These are phyloP conservation scores for Cyclostephanos tholiformis DNA, from an alignment of 108 stramenopile species.

Conservation along the genomic window DNA sequence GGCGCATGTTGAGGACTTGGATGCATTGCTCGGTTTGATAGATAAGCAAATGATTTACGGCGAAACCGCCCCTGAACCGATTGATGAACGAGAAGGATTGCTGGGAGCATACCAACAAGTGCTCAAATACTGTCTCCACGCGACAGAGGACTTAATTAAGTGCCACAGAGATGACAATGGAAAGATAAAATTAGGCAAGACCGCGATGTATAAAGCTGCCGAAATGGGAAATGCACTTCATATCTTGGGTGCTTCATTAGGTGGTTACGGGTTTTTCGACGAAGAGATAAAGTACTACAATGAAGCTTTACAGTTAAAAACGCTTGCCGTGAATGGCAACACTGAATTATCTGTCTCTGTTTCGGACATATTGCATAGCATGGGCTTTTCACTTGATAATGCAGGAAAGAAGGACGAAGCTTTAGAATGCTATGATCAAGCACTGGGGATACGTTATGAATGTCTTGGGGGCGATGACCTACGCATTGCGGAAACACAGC, in stretches of 20 bases:
- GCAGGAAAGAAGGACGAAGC: slow-evolving; percentile 44
- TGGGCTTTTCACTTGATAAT: slow-evolving; percentile 57
- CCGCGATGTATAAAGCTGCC: slow-evolving; percentile 31
- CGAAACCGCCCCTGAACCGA: slow-evolving; percentile 21
- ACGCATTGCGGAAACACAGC: slow-evolving; percentile 52
- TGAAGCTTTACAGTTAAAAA: slow-evolving; percentile 48
- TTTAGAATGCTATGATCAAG: slow-evolving; percentile 47
- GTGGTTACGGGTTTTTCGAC: slow-evolving; percentile 51
- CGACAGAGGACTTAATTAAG: slow-evolving; percentile 31
- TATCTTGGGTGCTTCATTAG: slow-evolving; percentile 53
- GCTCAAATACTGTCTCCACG: slow-evolving; percentile 42
- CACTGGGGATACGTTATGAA: slow-evolving; percentile 31
- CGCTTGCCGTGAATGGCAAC: slow-evolving; percentile 26
- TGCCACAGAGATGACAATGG: slow-evolving; percentile 26
- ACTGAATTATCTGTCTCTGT: slow-evolving; percentile 29
- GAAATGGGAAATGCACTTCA: slow-evolving; percentile 54
- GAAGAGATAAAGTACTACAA: slow-evolving; percentile 52
- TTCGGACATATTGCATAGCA: slow-evolving; percentile 52
- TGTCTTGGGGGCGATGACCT: slow-evolving; percentile 45
- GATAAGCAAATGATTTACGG: slow-evolving; percentile 18
- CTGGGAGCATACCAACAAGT: slow-evolving; percentile 40
- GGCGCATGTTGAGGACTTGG: slow-evolving; percentile 46
- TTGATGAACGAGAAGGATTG: slow-evolving; percentile 47
- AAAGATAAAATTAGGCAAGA: slow-evolving; percentile 18
- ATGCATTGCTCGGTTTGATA: slow-evolving; percentile 49